phyloP scores from a whole-genome alignment of 192 early-diverging fungal species.

The Gryganskiella cystojenkinii region DNA sequence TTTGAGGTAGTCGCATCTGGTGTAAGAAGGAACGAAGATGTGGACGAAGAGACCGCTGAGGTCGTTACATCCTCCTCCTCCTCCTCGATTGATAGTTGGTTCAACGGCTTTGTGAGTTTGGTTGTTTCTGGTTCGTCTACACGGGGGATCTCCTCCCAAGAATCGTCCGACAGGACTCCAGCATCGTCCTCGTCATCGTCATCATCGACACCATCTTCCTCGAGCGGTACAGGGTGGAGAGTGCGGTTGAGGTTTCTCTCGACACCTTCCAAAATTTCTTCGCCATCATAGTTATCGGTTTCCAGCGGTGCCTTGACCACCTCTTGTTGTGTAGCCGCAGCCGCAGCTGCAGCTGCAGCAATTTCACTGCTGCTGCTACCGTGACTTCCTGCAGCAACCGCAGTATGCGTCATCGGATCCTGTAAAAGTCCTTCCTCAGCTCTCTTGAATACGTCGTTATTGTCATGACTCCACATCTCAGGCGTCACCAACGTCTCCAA shows the following conservation, averaged over 20 bases:
- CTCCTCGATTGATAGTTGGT: too few species aligned
- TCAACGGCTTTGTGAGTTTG: not conserved
- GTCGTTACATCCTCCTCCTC: not conserved
- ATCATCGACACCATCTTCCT: conserved; percentile 59
- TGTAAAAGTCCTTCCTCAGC: not conserved
- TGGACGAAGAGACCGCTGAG: too few species aligned
- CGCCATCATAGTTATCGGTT: not conserved
- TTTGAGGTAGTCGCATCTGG: too few species aligned
- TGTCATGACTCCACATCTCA: conserved; percentile 19
- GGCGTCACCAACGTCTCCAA: conserved; percentile 3
- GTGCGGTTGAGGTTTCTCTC: conserved; percentile 34
- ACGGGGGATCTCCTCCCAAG: conserved; percentile 44
- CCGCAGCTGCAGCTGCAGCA: not conserved
- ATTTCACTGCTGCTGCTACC: not conserved
- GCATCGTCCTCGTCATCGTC: conserved; percentile 59
- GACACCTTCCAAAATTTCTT: conserved; percentile 19
- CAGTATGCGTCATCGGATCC: not conserved
- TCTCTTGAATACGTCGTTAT: not conserved
- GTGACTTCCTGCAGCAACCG: too few species aligned
- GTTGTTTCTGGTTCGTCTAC: conserved; percentile 3
- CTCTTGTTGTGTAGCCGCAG: not conserved
- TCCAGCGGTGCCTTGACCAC: not conserved
- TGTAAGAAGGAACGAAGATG: too few species aligned
- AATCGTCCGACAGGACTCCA: conserved; percentile 27
- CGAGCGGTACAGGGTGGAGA: conserved; percentile 53